phyloP scores from a whole-genome alignment of 371 early-diverging fungal species.

The Haplosporangium sp. region DNA sequence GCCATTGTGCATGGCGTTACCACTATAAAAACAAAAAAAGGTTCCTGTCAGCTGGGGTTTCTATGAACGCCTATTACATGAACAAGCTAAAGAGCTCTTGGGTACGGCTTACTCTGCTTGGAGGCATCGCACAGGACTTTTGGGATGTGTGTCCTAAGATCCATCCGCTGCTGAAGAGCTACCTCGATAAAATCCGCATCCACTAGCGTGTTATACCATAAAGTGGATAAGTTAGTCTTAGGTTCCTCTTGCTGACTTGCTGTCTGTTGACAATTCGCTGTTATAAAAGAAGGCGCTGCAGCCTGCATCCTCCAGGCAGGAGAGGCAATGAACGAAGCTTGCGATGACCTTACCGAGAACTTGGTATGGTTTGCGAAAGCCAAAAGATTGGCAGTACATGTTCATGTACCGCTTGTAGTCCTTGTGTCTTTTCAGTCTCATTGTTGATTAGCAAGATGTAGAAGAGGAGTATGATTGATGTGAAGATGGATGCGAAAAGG shows the following conservation, averaged over 20 bases:
- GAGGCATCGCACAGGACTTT: conserved; percentile 67
- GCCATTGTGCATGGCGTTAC: conserved; percentile 84
- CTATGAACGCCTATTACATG: too few species aligned
- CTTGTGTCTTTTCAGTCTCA: conserved; percentile 85
- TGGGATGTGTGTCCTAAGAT: conserved; percentile 66
- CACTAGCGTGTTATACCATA: conserved; percentile 54
- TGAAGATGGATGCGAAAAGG: too few species aligned
- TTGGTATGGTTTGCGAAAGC: conserved; percentile 92
- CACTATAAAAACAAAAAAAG: conserved; percentile 59
- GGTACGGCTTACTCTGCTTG: conserved; percentile 64
- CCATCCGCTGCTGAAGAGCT: conserved; percentile 67
- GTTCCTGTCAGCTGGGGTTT: too few species aligned
- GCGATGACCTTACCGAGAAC: conserved; percentile 69
- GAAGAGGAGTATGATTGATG: too few species aligned
- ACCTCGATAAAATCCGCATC: conserved; percentile 81
- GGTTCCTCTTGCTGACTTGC: too few species aligned
- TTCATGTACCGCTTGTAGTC: conserved; percentile 82
- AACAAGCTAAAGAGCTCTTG: background rate
- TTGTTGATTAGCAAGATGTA: conserved; percentile 38
- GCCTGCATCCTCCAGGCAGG: too few species aligned
- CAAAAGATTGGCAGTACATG: conserved; percentile 80
- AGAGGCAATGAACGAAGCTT: background rate
- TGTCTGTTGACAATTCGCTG: background rate
- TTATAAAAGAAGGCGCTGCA: too few species aligned
- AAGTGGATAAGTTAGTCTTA: too few species aligned